Percentiles rank a stretch among this genome's conserved stretches.
Conservation (phyloP, 352 stramenopile species). For the Pelagophyceae sp. region DNA sequence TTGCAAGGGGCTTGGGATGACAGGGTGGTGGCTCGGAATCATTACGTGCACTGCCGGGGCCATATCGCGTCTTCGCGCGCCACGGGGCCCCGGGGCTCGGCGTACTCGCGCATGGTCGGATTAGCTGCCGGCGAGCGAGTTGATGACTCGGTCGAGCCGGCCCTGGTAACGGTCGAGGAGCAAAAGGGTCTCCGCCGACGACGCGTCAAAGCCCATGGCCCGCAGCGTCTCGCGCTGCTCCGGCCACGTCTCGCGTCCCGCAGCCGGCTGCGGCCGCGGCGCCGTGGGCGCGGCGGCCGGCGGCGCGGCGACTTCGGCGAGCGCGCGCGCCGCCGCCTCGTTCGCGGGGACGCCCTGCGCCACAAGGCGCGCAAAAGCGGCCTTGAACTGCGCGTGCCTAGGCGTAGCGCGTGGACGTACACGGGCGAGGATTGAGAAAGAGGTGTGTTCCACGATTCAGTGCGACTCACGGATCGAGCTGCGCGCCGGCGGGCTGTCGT, state of each 20-base stretch:
- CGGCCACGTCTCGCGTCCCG: background rate
- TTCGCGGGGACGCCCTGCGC: background rate
- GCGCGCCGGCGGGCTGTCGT: too few species aligned
- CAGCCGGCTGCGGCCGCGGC: too few species aligned
- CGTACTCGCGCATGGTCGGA: too few species aligned
- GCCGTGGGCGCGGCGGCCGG: background rate
- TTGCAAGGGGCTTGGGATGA: too few species aligned
- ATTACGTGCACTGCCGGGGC: slow-evolving; percentile 10
- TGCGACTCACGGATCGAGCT: too few species aligned
- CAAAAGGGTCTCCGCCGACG: slow-evolving; percentile 47
- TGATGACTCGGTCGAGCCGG: slow-evolving; percentile 63
- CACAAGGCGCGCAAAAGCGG: slow-evolving; percentile 4
- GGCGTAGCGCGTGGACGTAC: too few species aligned
- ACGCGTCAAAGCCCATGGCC: slow-evolving; percentile 53
- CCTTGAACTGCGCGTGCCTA: background rate
- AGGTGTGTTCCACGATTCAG: too few species aligned
- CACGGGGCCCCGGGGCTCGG: too few species aligned
- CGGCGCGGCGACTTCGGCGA: background rate
- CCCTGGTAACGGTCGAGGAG: slow-evolving; percentile 66
- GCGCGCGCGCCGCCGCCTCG: background rate
- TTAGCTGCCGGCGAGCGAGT: slow-evolving; percentile 64
- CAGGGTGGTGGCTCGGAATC: background rate
- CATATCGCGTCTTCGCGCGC: too few species aligned
- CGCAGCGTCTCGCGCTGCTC: background rate
- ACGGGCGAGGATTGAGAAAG: too few species aligned